phyloP scores from a whole-genome alignment of 441 rosid species.

The Sinapis alba region DNA sequence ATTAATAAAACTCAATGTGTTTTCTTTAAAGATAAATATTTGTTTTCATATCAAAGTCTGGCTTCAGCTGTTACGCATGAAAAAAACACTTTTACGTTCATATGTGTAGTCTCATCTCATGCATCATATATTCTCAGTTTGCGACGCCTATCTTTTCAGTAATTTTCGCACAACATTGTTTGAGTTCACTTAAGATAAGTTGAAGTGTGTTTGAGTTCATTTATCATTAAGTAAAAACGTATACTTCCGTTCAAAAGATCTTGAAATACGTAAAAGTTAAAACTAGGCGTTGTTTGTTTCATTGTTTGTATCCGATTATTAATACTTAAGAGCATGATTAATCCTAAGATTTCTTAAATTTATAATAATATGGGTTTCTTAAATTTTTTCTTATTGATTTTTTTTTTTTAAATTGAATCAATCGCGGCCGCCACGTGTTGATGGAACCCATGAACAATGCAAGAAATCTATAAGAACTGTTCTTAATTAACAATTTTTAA shows the following conservation, averaged over 20 bases:
- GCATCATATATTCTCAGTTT: not conserved
- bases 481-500: too few relatives aligned
- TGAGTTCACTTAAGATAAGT: not conserved
- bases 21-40: too few relatives aligned
- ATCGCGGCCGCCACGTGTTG: too few relatives aligned
- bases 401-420: too few relatives aligned
- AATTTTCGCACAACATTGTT: not conserved
- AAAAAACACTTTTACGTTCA: not conserved
- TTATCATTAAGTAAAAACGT: not conserved
- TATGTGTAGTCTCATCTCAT: not conserved
- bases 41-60: not conserved
- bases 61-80: not conserved
- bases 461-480: too few relatives aligned
- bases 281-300: not conserved
- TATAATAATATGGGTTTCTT: too few relatives aligned
- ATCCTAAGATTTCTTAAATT: too few relatives aligned
- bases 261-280: not conserved
- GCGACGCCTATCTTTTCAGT: not conserved
- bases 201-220: not conserved
- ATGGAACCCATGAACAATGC: too few relatives aligned
- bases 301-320: not conserved
- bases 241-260: not conserved
- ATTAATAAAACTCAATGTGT: too few relatives aligned
- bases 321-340: too few relatives aligned
- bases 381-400: too few relatives aligned